These are phyloP conservation scores for Triticum dicoccoides DNA, from an alignment of 176 grass and related monocot species.

Conservation along the genomic window DNA sequence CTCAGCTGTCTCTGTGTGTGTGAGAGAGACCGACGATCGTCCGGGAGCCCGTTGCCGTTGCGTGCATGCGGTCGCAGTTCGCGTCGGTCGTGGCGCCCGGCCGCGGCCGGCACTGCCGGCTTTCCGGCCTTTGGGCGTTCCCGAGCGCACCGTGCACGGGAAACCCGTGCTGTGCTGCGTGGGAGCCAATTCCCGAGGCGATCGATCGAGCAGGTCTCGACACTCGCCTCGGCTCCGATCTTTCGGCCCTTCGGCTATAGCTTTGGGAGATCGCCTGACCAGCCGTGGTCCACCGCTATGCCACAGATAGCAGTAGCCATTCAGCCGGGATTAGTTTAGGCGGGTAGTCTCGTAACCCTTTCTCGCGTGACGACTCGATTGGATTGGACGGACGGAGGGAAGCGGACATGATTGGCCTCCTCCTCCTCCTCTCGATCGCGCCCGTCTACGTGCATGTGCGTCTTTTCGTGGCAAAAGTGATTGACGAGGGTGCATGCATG, in stretches of 20 bases:
- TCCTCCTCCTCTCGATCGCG: neutral
- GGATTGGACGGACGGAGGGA: neutral
- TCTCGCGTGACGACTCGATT: conserved; percentile 33
- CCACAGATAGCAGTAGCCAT: too few species aligned
- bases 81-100: conserved; percentile 50
- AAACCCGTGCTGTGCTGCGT: conserved; percentile 89
- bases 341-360: neutral
- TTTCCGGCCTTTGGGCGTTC: conserved; percentile 66
- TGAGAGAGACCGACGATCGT: neutral
- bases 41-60: neutral
- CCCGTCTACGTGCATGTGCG: conserved; percentile 28
- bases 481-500: conserved; percentile 40
- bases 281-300: conserved; percentile 30
- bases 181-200: conserved; percentile 69
- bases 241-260: conserved; percentile 50
- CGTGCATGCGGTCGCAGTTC: neutral
- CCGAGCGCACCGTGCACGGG: conserved; percentile 66
- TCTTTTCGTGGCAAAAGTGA: conserved; percentile 49
- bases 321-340: conserved; percentile 25
- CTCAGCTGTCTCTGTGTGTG: neutral
- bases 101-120: conserved; percentile 26
- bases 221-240: neutral
- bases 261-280: neutral
- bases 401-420: conserved; percentile 14
- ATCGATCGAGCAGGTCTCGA: conserved; percentile 14